phyloP scores from a whole-genome alignment of 495 filamentous ascomycete species.

The Aspergillus taichungensis region DNA sequence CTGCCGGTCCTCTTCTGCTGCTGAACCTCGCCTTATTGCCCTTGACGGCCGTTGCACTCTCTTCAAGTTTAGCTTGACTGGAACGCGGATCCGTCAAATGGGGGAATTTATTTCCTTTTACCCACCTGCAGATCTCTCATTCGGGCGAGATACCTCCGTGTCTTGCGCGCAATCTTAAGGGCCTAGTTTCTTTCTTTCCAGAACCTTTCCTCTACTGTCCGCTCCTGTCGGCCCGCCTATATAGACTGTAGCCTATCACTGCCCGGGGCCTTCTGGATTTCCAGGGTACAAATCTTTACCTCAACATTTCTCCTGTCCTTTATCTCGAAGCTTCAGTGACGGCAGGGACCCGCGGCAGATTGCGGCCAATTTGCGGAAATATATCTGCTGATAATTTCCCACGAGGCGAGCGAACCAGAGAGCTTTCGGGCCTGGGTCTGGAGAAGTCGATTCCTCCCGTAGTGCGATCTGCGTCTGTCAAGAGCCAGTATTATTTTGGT shows the following conservation, averaged over 20 bases:
- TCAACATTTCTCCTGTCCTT: conserved; percentile 6
- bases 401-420: conserved; percentile 3
- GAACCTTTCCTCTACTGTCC: conserved; percentile 14
- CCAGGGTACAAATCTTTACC: conserved; percentile 1
- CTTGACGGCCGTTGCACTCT: conserved; percentile 10
- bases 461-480: conserved; percentile 3
- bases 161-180: conserved; percentile 9
- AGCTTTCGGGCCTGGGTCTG: conserved; percentile 10
- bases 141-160: conserved; percentile 12
- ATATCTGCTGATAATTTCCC: conserved; percentile 2
- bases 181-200: conserved; percentile 12
- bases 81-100: conserved; percentile 21
- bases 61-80: conserved; percentile 21
- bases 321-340: not conserved
- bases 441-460: conserved; percentile 5
- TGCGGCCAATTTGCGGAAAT: conserved; percentile 9
- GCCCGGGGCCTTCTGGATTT: conserved; percentile 6
- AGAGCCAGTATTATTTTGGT: too few relatives aligned
- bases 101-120: conserved; percentile 12
- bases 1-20: not conserved
- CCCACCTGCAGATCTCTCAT: conserved; percentile 16
- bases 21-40: conserved; percentile 5
- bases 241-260: conserved; percentile 9
- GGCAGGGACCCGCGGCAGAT: conserved; percentile 1
- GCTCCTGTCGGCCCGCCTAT: conserved; percentile 6